Base-by-base conservation (phyloP, 768 basidiomycete genomes). In the Tylopilus balloui region DNA sequence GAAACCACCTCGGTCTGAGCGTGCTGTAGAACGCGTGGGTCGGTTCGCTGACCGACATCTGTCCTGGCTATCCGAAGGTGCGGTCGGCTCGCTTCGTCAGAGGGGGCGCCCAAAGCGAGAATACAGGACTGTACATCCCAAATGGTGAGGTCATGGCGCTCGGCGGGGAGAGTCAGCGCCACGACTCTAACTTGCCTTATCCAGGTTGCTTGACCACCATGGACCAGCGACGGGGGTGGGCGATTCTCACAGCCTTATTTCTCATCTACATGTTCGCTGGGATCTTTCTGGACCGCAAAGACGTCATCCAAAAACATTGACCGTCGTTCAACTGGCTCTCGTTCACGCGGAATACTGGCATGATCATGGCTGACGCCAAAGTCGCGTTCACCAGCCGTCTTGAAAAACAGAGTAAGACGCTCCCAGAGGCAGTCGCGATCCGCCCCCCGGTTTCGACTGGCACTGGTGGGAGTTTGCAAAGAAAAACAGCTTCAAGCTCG, bases 401-500 rank as follows among this genome's bases (percentile, higher is more conserved):
- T 24, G 72, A 70, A 2, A 72, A 74, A 43, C 96, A 98, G 72
- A 92, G 89, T 67, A 81, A 78, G 58, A 86, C 89, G 1, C 75
- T 98, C 32, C 71, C 73, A 32, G 80, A 80, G 24, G 95, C 95
- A 0, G 89, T 92, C 0, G 88, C 28, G 69, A 80, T 27, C 96
- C 96, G 5, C 95, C 96, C 0, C 80, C 77, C 39, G 95, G 93
- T 1, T 99, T 98, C 56, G 94, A 92, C 62, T n/a, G n/a, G n/a
- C 70, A 77, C 27, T 98, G 95, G 95, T 95, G 84, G 80, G 63
- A 68, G 36, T 97, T 92, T 67, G 88, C 85, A 15, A 71, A 76
- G 64, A 73, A 80, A 50, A 78, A 89, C 66, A 69, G 78, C 7
- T 84, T 89, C 40, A 79, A 82, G 58, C 80, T 98, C 69, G 73